Evolutionary conservation across 2,329 filamentous ascomycete species (phyloP).

Genomic region (Penicillium paneum): DNA sequence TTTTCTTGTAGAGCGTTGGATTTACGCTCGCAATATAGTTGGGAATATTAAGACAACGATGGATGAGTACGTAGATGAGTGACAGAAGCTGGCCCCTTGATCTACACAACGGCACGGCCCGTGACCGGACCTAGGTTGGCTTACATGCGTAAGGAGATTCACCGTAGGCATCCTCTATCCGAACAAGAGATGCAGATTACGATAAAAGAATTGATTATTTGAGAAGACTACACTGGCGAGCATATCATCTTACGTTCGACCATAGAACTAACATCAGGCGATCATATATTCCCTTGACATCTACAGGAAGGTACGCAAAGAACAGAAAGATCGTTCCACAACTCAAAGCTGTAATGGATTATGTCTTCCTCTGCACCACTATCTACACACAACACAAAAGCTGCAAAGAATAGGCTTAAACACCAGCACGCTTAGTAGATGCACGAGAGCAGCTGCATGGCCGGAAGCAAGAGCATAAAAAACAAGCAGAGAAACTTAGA

Average conservation of each 20-base stretch:
- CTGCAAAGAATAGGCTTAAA: neutral
- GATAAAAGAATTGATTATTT: no score
- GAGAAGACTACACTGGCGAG: no score
- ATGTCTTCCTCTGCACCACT: neutral
- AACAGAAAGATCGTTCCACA: neutral
- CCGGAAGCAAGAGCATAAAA: neutral
- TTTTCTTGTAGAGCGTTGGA: neutral
- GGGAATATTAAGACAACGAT: neutral
- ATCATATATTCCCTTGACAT: neutral
- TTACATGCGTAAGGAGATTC: no score
- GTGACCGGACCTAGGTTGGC: no score
- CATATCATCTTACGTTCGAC: no score
- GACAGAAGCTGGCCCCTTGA: neutral
- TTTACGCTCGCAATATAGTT: neutral
- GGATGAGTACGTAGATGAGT: no score
- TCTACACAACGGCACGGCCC: no score
- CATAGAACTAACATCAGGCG: no score
- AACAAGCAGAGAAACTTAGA: neutral
- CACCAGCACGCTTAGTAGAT: neutral
- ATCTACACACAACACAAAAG: conserved; percentile 1
- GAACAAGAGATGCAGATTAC: no score
- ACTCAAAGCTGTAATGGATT: neutral
- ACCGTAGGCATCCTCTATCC: no score
- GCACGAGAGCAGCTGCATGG: neutral
- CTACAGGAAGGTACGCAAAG: neutral